Percentiles rank a stretch among this genome's conserved stretches.
phyloP scores from a whole-genome alignment of 192 early-diverging fungal species.

The Coemansia sp. region DNA sequence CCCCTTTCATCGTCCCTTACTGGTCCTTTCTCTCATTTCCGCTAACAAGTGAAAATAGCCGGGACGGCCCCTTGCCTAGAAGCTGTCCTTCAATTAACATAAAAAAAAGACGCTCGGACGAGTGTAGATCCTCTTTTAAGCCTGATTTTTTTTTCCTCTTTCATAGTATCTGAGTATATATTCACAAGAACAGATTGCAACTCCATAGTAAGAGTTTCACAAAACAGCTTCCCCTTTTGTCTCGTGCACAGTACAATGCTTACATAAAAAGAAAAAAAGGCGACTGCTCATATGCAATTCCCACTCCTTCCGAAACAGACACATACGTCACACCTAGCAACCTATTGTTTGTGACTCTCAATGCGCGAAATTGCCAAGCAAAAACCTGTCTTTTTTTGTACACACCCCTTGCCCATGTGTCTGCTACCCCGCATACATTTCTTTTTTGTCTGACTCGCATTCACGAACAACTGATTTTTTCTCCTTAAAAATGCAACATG shows the following conservation, averaged over 20 bases:
- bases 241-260: too few species aligned
- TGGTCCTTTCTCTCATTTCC: background rate
- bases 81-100: background rate
- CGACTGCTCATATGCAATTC: too few species aligned
- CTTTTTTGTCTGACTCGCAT: background rate
- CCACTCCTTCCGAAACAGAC: too few species aligned
- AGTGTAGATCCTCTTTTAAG: background rate
- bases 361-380: background rate
- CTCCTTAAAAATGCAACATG: background rate
- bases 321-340: too few species aligned
- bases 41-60: background rate
- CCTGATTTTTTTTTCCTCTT: background rate
- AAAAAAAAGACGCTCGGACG: background rate
- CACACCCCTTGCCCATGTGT: background rate
- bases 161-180: background rate
- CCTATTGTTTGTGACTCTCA: background rate
- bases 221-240: too few species aligned
- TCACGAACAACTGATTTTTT: background rate
- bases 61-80: slow-evolving; percentile 3
- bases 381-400: background rate
- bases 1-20: background rate
- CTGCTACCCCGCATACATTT: background rate
- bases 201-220: too few species aligned
- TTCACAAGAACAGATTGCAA: too few species aligned
- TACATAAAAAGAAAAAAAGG: too few species aligned